These are phyloP conservation scores for Malassezia cuniculi DNA, from an alignment of 1,284 basidiomycete genomes.

Conservation along the genomic window DNA sequence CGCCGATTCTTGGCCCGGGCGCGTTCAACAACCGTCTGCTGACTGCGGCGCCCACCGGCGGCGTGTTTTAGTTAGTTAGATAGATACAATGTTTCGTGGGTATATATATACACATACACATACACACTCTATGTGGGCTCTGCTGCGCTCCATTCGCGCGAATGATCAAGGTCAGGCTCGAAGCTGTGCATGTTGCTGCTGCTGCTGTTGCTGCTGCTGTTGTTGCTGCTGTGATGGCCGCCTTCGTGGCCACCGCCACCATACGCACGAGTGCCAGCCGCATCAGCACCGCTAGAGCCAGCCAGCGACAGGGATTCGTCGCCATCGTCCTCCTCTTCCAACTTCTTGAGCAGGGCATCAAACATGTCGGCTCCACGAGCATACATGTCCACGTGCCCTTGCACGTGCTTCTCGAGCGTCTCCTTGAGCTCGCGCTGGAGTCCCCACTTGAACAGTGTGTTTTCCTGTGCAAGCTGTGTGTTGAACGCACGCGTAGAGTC, in stretches of 20 bases:
- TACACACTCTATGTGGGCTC: too few species aligned
- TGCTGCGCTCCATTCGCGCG: neutral
- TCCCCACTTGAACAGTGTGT: slow-evolving; percentile 71
- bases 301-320: too few species aligned
- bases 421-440: slow-evolving; percentile 94
- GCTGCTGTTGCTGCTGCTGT: too few species aligned
- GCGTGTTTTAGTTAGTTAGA: too few species aligned
- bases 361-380: slow-evolving; percentile 6
- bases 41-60: neutral
- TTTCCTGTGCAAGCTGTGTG: slow-evolving; percentile 79
- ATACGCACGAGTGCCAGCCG: too few species aligned
- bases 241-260: too few species aligned
- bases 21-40: slow-evolving; percentile 13
- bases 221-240: too few species aligned
- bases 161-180: too few species aligned
- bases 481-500: slow-evolving; percentile 92
- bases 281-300: too few species aligned
- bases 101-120: slow-evolving; percentile 2
- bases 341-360: slow-evolving; percentile 16
- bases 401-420: slow-evolving; percentile 70
- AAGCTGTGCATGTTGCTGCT: too few species aligned
- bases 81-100: neutral
- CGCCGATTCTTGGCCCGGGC: slow-evolving; percentile 23
- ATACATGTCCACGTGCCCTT: slow-evolving; percentile 83
- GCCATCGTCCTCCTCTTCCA: too few species aligned